Conservation (phyloP, 164 flowering plant species). For the Tetrastigma voinierianum region DNA sequence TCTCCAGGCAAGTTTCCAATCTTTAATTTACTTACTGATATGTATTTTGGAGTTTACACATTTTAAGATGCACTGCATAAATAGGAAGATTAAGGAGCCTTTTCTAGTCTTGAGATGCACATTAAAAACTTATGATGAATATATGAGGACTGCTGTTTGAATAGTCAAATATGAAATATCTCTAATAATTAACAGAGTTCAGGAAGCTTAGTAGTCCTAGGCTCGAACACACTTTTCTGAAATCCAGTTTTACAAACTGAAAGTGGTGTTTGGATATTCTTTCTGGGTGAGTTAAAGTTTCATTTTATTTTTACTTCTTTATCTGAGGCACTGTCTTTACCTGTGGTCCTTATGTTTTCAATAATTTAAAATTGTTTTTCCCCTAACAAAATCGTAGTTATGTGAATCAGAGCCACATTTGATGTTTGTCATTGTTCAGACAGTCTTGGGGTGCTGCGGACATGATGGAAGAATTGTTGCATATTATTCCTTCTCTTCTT, state of each 20-base stretch:
- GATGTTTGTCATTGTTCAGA: constrained; percentile 32
- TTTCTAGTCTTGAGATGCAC: not conserved
- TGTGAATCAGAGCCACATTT: not conserved
- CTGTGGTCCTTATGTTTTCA: no score
- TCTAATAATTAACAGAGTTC: not conserved
- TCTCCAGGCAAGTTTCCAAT: constrained; percentile 59
- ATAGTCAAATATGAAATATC: no score
- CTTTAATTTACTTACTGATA: not conserved
- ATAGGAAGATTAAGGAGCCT: not conserved
- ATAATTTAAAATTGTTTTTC: no score
- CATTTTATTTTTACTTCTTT: not conserved
- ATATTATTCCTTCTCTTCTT: constrained; percentile 61
- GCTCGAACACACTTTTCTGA: no score
- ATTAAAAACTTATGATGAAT: not conserved
- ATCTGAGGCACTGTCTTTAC: no score
- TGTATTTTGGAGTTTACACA: no score
- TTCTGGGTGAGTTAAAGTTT: not conserved
- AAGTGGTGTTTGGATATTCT: no score
- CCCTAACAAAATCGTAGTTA: not conserved
- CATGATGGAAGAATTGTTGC: constrained; percentile 61
- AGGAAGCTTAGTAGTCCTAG: not conserved
- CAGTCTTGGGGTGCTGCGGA: constrained; percentile 72
- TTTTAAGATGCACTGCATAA: not conserved
- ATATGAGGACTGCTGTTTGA: no score
- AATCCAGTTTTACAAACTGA: no score